A percentile compares a stretch with the other conserved stretches of the same genome.
phyloP scores from a whole-genome alignment of 139 green algal genomes.

The Chlamydomonas schloesseri region DNA sequence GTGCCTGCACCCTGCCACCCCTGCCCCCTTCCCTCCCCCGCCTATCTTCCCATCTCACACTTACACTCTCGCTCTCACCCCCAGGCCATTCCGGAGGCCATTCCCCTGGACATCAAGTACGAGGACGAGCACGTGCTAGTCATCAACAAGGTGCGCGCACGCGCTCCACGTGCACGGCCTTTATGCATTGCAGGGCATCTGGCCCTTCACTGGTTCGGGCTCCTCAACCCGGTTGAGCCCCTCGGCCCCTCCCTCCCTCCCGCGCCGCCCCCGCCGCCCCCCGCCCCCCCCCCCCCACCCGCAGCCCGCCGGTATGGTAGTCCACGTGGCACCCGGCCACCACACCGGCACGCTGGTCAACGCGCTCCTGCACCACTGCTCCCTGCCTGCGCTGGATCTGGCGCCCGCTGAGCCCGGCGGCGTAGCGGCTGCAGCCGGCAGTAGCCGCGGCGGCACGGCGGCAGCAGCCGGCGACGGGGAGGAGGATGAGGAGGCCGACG shows the following conservation, averaged over 20 bases:
- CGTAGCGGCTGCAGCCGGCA: neutral
- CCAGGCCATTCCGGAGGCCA: constrained; percentile 81
- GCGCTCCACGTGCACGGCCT: neutral
- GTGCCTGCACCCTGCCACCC: no score
- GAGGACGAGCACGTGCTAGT: constrained; percentile 95
- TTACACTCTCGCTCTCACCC: no score
- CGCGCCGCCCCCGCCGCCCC: neutral
- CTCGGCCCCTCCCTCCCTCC: no score
- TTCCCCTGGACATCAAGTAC: constrained; percentile 91
- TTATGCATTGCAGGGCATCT: neutral
- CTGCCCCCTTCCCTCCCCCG: no score
- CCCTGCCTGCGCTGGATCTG: constrained; percentile 63
- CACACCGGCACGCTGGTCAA: constrained; percentile 96
- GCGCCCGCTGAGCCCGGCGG: neutral
- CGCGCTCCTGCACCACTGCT: constrained; percentile 93
- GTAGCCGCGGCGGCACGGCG: neutral
- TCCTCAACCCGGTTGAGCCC: no score
- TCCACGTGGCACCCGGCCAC: constrained; percentile 88
- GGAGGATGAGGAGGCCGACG: constrained; percentile 14
- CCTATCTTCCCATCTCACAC: no score
- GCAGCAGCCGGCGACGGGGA: neutral
- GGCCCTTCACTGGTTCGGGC: no score
- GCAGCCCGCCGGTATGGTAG: constrained; percentile 88
- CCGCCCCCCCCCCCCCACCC: neutral
- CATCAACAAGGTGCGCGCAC: constrained; percentile 90